These are phyloP conservation scores for Firmiana major DNA, from an alignment of 345 rosid species.

Conservation along the genomic window DNA sequence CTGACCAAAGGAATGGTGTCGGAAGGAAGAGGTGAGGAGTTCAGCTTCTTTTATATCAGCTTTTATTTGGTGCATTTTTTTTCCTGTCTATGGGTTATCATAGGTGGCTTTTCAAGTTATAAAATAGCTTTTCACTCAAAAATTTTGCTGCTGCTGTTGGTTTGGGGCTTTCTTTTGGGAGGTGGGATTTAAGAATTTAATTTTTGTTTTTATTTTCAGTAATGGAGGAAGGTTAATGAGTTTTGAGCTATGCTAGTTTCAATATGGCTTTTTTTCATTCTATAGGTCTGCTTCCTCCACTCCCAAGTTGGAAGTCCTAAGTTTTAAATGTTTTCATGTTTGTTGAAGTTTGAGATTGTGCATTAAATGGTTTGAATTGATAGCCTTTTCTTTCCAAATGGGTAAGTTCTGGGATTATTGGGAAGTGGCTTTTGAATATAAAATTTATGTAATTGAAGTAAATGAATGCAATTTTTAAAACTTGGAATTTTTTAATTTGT, in stretches of 20 bases:
- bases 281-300: neutral
- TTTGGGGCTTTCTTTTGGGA: neutral
- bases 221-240: too few relatives aligned
- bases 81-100: neutral
- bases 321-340: neutral
- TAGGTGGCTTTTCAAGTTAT: neutral
- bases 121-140: neutral
- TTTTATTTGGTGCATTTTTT: neutral
- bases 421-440: neutral
- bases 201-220: neutral
- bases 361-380: conserved; percentile 1
- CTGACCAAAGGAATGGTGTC: conserved; percentile 48
- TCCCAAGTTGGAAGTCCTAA: neutral
- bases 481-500: neutral
- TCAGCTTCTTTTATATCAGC: neutral
- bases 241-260: neutral
- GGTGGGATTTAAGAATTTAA: neutral
- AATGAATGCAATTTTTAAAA: neutral
- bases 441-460: neutral
- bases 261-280: neutral
- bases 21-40: conserved; percentile 53
- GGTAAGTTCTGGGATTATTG: neutral
- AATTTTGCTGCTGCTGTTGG: neutral
- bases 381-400: conserved; percentile 1
- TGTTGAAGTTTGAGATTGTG: neutral